A percentile compares a stretch with the other conserved stretches of the same genome.
These are phyloP conservation scores for Jacaranda copaia DNA, from an alignment of 257 asterid genomes.

Conservation along the genomic window DNA sequence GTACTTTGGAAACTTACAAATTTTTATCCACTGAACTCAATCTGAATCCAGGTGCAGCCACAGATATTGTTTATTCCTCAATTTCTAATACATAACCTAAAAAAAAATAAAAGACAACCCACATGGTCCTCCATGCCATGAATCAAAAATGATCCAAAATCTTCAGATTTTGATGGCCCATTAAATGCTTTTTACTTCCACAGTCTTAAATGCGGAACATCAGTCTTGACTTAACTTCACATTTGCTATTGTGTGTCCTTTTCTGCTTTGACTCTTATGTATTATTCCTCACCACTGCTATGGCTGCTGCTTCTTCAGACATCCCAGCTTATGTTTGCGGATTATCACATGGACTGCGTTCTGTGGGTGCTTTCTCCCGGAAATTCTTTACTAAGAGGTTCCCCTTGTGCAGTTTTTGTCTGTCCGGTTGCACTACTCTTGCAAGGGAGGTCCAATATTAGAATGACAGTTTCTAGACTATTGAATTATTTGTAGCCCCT, in stretches of 20 bases:
- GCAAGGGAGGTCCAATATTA: no score
- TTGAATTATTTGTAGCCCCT: no score
- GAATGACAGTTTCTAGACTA: no score
- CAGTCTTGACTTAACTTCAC: constrained; percentile 22
- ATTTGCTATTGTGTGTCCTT: constrained; percentile 12
- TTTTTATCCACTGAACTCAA: constrained; percentile 17
- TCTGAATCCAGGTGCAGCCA: constrained; percentile 20
- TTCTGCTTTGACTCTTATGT: constrained; percentile 33
- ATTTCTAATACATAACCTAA: not conserved
- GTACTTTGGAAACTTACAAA: constrained; percentile 5
- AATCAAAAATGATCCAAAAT: constrained; percentile 19
- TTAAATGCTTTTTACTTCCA: constrained; percentile 24
- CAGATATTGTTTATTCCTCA: constrained; percentile 13
- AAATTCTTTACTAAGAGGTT: not conserved
- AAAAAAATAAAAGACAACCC: constrained; percentile 36
- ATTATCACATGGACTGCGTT: constrained; percentile 43
- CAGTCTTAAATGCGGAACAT: constrained; percentile 36
- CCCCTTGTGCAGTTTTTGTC: not conserved
- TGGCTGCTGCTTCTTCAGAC: constrained; percentile 36
- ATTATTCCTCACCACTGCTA: constrained; percentile 26
- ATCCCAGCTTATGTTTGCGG: constrained; percentile 36
- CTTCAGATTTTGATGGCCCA: constrained; percentile 43
- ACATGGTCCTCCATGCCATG: constrained; percentile 48
- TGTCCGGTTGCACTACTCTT: no score
- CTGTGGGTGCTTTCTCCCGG: not conserved